Evolutionary conservation across 495 filamentous ascomycete species (phyloP), one percentile per base, ranked within the genome.

Genomic region (Lentithecium fluviatile): DNA sequence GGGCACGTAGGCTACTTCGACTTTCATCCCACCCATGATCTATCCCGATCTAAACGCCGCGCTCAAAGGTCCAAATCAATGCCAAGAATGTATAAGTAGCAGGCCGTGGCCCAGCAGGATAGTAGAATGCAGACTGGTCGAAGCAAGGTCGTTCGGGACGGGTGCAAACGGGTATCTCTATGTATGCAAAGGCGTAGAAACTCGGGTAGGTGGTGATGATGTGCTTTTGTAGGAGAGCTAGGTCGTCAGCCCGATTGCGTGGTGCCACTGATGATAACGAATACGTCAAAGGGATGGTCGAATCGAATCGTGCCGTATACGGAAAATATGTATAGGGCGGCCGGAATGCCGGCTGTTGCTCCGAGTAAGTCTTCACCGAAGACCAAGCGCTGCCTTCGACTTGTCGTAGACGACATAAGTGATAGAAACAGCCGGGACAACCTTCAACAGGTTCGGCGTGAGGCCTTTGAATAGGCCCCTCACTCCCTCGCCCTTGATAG

Each of bases 341-440:
- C 8, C 2, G 6, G 26, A 24, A 21, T 8, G 36, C 17, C 17
- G 17, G n/a, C 17, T 2, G 36, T 13, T 37, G 12, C 21, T 56
- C 6, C 13, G 36, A 5, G 21, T 17, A 23, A 43, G 38, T 25
- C 34, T 32, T 80, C 71, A 93, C 63, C 76, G 84, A 57, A 97
- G 76, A 20, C 85, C 82, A 60, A 97, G 76, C 25, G 87, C 71
- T 53, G 81, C 83, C 78, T 98, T 98, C 50, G 89, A 83, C 69
- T 97, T 96, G 74, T 98, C 94, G 71, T 98, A 98, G 49, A 94
- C 91, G 72, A 97, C 88, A 78, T 96, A 98, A 42, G 93, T 77
- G 73, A 99, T 99, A 59, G 89, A 95, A 23, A 99, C 89, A 46
- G 94, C 93, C 0, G 94, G 94, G 8, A 93, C 91, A 34, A 99